Conservation (phyloP, 495 filamentous ascomycete species). For the Astrothelium subdiscretum region DNA sequence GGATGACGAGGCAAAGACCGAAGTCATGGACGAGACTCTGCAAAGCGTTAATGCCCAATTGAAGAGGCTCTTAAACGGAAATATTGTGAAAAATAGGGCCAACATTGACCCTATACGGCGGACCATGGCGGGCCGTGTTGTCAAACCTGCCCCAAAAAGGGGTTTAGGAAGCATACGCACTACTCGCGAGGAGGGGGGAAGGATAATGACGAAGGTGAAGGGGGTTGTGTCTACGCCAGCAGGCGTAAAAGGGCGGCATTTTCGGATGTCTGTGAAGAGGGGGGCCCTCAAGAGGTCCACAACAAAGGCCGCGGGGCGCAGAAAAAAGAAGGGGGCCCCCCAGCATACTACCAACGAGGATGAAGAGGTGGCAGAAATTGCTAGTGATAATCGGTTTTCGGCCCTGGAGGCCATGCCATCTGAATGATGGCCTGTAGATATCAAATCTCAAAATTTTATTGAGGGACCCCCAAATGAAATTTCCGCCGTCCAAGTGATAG, state of each 20-base stretch:
- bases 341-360: too few relatives aligned
- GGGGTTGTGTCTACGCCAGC: not conserved
- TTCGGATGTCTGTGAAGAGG: not conserved
- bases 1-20: constrained; percentile 21
- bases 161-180: too few relatives aligned
- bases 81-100: not conserved
- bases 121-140: not conserved
- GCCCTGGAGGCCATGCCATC: not conserved
- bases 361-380: too few relatives aligned
- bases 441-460: too few relatives aligned
- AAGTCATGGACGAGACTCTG: constrained; percentile 7
- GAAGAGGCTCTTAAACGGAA: not conserved
- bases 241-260: not conserved
- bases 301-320: not conserved
- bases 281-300: not conserved
- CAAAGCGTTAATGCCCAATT: not conserved
- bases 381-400: not conserved
- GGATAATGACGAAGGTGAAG: not conserved
- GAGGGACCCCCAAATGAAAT: too few relatives aligned
- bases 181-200: too few relatives aligned
- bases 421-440: too few relatives aligned
- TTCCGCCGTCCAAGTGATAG: too few relatives aligned
- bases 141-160: not conserved
- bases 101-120: not conserved
- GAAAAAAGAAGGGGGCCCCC: not conserved